Evolutionary conservation across 306 rosid genomes (phyloP).

Genomic region (Begonia peltatifolia): DNA sequence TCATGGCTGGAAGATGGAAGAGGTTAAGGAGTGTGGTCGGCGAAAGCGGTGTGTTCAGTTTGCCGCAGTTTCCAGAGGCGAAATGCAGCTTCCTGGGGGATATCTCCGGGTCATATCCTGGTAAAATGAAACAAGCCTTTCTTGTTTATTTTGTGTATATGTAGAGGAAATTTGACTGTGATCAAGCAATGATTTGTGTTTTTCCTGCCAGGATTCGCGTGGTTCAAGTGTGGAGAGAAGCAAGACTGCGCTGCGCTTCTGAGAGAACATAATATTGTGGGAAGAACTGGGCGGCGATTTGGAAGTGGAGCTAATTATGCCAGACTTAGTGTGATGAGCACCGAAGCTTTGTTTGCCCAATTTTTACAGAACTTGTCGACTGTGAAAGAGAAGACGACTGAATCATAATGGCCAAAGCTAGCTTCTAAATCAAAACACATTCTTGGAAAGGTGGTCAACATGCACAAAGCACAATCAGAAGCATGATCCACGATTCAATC

Average conservation of each 20-base stretch:
- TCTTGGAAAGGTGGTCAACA: neutral
- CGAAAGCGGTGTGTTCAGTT: conserved; percentile 20
- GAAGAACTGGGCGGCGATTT: conserved; percentile 46
- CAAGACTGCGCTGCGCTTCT: conserved; percentile 29
- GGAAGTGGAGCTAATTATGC: conserved; percentile 32
- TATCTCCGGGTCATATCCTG: conserved; percentile 33
- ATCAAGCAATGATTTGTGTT: neutral
- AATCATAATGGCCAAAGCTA: too few relatives aligned
- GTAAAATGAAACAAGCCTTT: conserved; percentile 9
- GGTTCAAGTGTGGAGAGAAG: conserved; percentile 51
- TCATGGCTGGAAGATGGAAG: conserved; percentile 56
- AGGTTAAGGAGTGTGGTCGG: conserved; percentile 25
- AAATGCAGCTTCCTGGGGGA: conserved; percentile 40
- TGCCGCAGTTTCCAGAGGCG: conserved; percentile 19
- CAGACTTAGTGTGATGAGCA: conserved; percentile 42
- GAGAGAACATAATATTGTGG: conserved; percentile 22
- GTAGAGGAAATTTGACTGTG: neutral
- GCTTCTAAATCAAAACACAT: too few relatives aligned
- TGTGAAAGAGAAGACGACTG: neutral
- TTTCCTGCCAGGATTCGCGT: conserved; percentile 42
- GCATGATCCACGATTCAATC: too few relatives aligned
- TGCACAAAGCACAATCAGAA: conserved; percentile 6
- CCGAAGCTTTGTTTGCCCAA: conserved; percentile 26
- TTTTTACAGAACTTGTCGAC: conserved; percentile 31
- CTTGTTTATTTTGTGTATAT: neutral